These are phyloP conservation scores for Elaeis oleifera DNA, from an alignment of 202 grass and related monocot species.

Conservation along the genomic window DNA sequence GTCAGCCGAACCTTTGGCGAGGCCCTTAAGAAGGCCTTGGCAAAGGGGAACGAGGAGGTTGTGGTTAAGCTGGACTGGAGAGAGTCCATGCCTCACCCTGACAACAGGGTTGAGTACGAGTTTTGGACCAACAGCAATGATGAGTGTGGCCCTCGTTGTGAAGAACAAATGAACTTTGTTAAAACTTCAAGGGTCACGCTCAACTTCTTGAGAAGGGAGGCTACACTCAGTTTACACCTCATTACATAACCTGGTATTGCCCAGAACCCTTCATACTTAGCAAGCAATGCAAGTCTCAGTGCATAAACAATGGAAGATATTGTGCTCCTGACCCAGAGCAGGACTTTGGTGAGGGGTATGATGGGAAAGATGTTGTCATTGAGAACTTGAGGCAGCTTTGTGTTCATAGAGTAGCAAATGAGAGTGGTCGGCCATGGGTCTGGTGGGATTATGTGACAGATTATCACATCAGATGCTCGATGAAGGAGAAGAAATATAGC, in stretches of 20 bases:
- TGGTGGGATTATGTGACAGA: slow-evolving; percentile 93
- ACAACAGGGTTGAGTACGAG: slow-evolving; percentile 89
- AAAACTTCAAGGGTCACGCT: slow-evolving; percentile 63
- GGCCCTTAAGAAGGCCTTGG: slow-evolving; percentile 41
- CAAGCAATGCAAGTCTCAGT: slow-evolving; percentile 68
- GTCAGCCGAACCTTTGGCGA: slow-evolving; percentile 62
- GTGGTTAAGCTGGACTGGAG: slow-evolving; percentile 83
- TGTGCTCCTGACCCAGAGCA: slow-evolving; percentile 85
- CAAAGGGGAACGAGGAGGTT: slow-evolving; percentile 35
- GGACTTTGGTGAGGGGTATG: slow-evolving; percentile 61
- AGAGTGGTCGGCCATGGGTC: slow-evolving; percentile 43
- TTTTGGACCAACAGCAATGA: slow-evolving; percentile 99
- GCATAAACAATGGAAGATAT: slow-evolving; percentile 74
- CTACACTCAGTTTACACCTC: slow-evolving; percentile 70
- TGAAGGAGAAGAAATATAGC: slow-evolving; percentile 93
- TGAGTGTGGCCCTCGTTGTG: slow-evolving; percentile 69
- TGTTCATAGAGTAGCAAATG: slow-evolving; percentile 66
- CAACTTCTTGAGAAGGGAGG: slow-evolving; percentile 70
- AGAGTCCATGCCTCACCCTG: slow-evolving; percentile 84
- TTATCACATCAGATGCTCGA: slow-evolving; percentile 65
- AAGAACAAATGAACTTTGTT: slow-evolving; percentile 64
- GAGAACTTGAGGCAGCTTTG: slow-evolving; percentile 81
- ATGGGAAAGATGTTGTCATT: slow-evolving; percentile 73
- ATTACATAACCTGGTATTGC: slow-evolving; percentile 97
- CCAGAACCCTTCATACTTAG: slow-evolving; percentile 48